Conservation (phyloP, 352 stramenopile species). For the Pythium pyrilobum region DNA sequence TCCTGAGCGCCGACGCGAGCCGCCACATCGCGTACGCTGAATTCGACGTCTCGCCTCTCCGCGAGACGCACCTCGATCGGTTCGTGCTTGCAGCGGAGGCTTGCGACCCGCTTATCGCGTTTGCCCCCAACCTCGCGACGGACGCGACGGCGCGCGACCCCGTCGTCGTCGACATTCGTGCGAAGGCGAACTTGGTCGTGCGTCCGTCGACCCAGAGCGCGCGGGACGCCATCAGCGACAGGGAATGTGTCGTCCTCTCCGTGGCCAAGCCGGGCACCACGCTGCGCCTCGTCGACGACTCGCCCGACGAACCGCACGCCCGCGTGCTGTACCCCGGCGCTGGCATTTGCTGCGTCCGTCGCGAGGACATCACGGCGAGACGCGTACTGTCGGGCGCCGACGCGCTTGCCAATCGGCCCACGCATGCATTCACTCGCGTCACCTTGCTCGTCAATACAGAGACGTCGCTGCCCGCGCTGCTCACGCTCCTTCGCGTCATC, state of each 20-base stretch:
- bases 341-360: neutral
- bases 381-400: neutral
- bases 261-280: neutral
- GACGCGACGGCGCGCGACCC: neutral
- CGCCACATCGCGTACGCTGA: neutral
- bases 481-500: neutral
- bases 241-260: neutral
- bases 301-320: neutral
- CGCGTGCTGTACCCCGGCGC: conserved; percentile 2
- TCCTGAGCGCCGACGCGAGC: neutral
- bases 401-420: no score
- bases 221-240: no score
- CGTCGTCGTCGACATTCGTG: neutral
- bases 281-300: conserved; percentile 4
- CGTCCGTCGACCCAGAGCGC: neutral
- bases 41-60: neutral
- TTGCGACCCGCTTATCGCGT: neutral
- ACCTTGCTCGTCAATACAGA: neutral
- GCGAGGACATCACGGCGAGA: neutral
- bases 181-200: neutral
- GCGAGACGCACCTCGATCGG: neutral
- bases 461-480: neutral
- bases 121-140: neutral
- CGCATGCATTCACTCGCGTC: neutral
- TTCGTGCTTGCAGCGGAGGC: neutral